Percentiles rank a stretch among this genome's conserved stretches.
phyloP scores from a whole-genome alignment of 1,139 yeast species.

The Pichia sp. region DNA sequence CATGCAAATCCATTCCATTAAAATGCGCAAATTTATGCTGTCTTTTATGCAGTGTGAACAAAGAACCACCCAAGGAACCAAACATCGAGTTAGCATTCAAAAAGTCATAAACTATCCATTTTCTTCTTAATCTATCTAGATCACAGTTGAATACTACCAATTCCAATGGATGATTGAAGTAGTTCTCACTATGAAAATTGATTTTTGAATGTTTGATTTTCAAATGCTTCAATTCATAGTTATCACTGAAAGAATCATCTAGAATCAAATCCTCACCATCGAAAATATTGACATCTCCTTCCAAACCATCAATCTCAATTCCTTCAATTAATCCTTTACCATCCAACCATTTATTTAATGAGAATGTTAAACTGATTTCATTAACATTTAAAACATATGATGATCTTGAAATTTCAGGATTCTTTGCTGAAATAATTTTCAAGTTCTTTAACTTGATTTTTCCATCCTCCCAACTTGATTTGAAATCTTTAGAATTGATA shows the following conservation, averaged over 20 bases:
- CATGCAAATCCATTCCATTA: conserved; percentile 21
- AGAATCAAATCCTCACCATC: conserved; percentile 10
- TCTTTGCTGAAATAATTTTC: conserved; percentile 26
- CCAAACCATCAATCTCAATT: conserved; percentile 53
- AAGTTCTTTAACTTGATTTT: conserved; percentile 53
- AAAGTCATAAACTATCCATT: conserved; percentile 53
- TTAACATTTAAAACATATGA: conserved; percentile 36
- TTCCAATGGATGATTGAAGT: conserved; percentile 32
- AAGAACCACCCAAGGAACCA: conserved; percentile 65
- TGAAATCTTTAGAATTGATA: conserved; percentile 35
- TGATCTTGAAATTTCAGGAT: conserved; percentile 11
- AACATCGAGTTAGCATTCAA: conserved; percentile 63
- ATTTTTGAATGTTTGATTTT: conserved; percentile 49
- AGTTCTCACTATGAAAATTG: conserved; percentile 12
- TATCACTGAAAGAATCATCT: conserved; percentile 21
- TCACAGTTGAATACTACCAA: conserved; percentile 59
- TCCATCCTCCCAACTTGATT: conserved; percentile 45
- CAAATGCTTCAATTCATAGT: conserved; percentile 43
- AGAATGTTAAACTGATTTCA: conserved; percentile 48
- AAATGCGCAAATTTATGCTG: conserved; percentile 38
- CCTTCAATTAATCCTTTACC: conserved; percentile 61
- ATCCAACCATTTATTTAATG: conserved; percentile 62
- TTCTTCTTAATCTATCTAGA: conserved; percentile 49
- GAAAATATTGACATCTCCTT: conserved; percentile 36
- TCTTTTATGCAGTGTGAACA: conserved; percentile 65